Base-by-base conservation (phyloP, 768 basidiomycete species). In the Boletus pseudo-olivaceus region DNA sequence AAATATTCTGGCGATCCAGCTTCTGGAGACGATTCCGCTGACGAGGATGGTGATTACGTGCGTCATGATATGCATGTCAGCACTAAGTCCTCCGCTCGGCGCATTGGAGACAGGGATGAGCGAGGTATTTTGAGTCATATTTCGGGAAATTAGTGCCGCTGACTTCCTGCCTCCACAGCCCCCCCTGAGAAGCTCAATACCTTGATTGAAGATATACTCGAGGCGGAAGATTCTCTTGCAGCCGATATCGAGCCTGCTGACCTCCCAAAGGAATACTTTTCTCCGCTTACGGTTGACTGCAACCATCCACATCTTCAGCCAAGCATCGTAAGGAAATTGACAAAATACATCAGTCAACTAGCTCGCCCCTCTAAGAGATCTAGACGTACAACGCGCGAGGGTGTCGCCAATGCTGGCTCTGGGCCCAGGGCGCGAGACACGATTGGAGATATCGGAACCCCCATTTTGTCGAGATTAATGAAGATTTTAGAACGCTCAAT, bases 171-270 rank as follows among this genome's bases (percentile, higher is more conserved):
- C 20, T 41, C 54, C 27, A 23, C 33, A 87, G 88, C 71, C 2
- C 87, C 88, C 0, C 69, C 89, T 5, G 88, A 94, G 63, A 95
- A 90, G 67, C 76, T 98, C 10, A 76, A 75, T 0, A 82, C 83
- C 3, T 72, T 92, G 17, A 74, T 96, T 1, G 90, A 93, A 58
- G 93, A 96, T 50, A 79, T 97, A 15, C 89, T 96, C 52, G 86
- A 89, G 57, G 84, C 88, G 0, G 85, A 90, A 61, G 93, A 94
- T 64, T 67, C 78, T 0, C 73, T 92, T 15, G 78, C 85, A 3
- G 73, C 82, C 0, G 85, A 88, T 46, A 68, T 74, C 2, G 76
- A 79, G 37, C 55, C 73, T n/a, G 55, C 65, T 14, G 77, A 83
- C 47, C 73, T 92, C 12, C 75, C 83, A 4, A 65, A 74, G 29